Percentiles rank a stretch among this genome's conserved stretches.
phyloP scores from a whole-genome alignment of 495 filamentous ascomycete species.

The Penicillium soppii region DNA sequence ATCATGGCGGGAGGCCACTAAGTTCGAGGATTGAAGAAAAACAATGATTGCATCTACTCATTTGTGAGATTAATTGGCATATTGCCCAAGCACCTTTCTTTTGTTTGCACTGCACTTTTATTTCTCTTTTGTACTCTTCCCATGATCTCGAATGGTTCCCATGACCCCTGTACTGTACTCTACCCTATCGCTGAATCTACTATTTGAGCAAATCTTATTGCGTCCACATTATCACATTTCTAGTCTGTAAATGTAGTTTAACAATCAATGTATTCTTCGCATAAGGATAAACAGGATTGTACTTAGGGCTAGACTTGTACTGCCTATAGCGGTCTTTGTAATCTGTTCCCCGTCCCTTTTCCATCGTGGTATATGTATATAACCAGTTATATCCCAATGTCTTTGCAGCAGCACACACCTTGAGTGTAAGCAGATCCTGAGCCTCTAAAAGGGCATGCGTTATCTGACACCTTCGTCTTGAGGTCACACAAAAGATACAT shows the following conservation, averaged over 20 bases:
- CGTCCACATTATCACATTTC: neutral
- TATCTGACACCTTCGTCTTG: too few species aligned
- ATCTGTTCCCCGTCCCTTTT: too few species aligned
- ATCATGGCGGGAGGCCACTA: constrained; percentile 50
- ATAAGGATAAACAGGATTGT: too few species aligned
- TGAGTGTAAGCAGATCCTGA: too few species aligned
- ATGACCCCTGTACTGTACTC: constrained; percentile 17
- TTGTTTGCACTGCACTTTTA: neutral
- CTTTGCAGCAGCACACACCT: too few species aligned
- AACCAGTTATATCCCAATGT: too few species aligned
- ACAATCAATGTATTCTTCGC: neutral
- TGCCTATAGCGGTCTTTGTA: too few species aligned
- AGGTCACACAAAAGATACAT: too few species aligned
- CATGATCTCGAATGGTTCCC: constrained; percentile 9
- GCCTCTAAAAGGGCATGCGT: too few species aligned
- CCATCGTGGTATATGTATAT: too few species aligned
- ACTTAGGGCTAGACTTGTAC: too few species aligned
- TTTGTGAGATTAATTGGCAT: neutral
- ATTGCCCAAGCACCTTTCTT: neutral
- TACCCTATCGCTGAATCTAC: constrained; percentile 8
- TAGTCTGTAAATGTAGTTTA: too few species aligned
- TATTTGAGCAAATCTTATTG: constrained; percentile 1
- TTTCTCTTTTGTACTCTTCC: neutral
- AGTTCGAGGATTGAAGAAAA: constrained; percentile 2
- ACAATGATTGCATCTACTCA: neutral